Conservation (phyloP, 768 basidiomycete species). For the Omphalotus guepiniiformis region DNA sequence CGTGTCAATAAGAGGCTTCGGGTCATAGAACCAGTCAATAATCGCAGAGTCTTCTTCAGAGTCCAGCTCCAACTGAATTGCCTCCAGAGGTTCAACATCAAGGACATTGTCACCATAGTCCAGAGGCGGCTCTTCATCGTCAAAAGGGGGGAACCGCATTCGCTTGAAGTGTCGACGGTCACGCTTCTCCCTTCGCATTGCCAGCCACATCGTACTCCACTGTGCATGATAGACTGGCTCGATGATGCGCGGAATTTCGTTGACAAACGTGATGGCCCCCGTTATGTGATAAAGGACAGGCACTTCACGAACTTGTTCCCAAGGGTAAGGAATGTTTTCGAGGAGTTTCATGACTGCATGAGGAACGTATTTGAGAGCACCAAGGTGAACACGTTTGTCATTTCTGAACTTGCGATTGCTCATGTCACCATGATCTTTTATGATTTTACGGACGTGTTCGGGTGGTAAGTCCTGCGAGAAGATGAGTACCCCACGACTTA, state of each 20-base stretch:
- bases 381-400: conserved; percentile 98
- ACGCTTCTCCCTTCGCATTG: conserved; percentile 97
- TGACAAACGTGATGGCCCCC: conserved; percentile 98
- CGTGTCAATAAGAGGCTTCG: conserved; percentile 89
- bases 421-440: conserved; percentile 99
- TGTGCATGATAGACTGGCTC: conserved; percentile 99
- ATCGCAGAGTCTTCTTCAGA: conserved; percentile 88
- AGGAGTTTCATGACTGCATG: conserved; percentile 99
- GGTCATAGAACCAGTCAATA: conserved; percentile 98
- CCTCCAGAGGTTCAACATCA: conserved; percentile 96
- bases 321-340: conserved; percentile 96
- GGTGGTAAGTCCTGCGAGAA: conserved; percentile 79
- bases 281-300: conserved; percentile 99
- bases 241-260: conserved; percentile 94
- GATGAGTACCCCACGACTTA: conserved; percentile 16
- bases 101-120: conserved; percentile 99
- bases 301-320: conserved; percentile 99
- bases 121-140: conserved; percentile 97
- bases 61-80: conserved; percentile 95
- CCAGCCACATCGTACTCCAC: conserved; percentile 99
- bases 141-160: conserved; percentile 99
- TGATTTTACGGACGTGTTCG: conserved; percentile 98
- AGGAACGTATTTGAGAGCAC: conserved; percentile 96
- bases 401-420: conserved; percentile 98
- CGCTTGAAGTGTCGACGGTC: conserved; percentile 99